Evolutionary conservation across 2,329 filamentous ascomycete genomes (phyloP).

Genomic region (Hypoxylon sp.): DNA sequence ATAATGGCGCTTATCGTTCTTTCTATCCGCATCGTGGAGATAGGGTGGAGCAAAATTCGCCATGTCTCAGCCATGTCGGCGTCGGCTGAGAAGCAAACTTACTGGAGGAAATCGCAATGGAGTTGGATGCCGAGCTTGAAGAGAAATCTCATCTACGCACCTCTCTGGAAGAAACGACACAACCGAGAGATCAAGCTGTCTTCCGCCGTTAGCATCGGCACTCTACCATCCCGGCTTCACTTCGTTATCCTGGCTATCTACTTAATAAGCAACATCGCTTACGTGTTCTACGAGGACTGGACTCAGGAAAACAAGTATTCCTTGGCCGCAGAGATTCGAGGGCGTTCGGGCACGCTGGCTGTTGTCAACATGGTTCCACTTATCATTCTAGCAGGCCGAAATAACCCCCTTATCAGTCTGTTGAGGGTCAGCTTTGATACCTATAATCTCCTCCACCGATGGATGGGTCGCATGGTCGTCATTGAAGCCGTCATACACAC

Average conservation of each 20-base stretch:
- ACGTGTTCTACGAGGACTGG: conserved; percentile 75
- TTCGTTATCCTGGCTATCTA: conserved; percentile 70
- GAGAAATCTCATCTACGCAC: conserved; percentile 74
- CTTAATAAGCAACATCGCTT: conserved; percentile 72
- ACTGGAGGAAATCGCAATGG: conserved; percentile 72
- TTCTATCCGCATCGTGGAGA: conserved; percentile 66
- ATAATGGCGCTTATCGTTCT: conserved; percentile 69
- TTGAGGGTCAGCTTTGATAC: conserved; percentile 95
- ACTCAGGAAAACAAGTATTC: conserved; percentile 70
- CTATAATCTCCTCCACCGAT: conserved; percentile 91
- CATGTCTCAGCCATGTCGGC: conserved; percentile 72
- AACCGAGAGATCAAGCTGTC: conserved; percentile 76
- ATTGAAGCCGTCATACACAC: conserved; percentile 79
- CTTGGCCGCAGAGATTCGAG: conserved; percentile 85
- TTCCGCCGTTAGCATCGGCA: conserved; percentile 69
- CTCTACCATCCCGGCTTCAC: conserved; percentile 76
- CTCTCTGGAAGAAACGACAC: conserved; percentile 75
- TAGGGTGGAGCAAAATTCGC: conserved; percentile 69
- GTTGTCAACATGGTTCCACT: conserved; percentile 93
- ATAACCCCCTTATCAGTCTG: conserved; percentile 89
- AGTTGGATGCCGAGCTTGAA: conserved; percentile 74
- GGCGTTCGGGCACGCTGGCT: conserved; percentile 86
- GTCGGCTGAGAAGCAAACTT: conserved; percentile 67
- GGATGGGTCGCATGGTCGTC: conserved; percentile 82
- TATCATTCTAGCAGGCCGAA: conserved; percentile 88